Conservation (phyloP, 148 eudicot species). For the Silene uniflora region DNA sequence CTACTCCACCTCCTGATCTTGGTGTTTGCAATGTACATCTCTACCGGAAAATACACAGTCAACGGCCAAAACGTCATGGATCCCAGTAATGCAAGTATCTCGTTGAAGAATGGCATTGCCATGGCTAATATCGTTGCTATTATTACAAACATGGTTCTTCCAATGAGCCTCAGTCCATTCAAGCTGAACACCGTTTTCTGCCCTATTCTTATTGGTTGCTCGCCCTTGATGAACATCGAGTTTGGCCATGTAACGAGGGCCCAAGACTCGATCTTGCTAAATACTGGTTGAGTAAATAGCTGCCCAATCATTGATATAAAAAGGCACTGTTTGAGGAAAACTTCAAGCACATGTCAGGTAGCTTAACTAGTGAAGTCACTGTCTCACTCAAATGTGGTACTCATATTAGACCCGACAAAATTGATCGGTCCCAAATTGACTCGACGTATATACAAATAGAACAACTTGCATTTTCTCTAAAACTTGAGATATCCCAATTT, state of each 20-base stretch:
- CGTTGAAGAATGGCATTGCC: constrained; percentile 48
- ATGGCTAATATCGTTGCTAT: constrained; percentile 33
- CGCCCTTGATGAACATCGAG: constrained; percentile 28
- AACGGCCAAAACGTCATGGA: constrained; percentile 42
- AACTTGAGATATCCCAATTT: too few species aligned
- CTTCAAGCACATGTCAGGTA: too few species aligned
- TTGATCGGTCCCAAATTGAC: too few species aligned
- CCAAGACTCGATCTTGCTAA: constrained; percentile 27
- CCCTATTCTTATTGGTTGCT: constrained; percentile 29
- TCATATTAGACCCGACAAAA: too few species aligned
- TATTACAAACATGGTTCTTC: constrained; percentile 32
- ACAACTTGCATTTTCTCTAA: too few species aligned
- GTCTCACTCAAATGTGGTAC: too few species aligned
- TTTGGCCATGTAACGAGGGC: constrained; percentile 33
- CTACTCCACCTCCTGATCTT: constrained; percentile 17
- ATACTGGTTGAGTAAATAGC: constrained; percentile 42
- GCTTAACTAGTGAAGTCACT: too few species aligned
- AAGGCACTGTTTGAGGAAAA: background rate
- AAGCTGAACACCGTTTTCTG: constrained; percentile 19
- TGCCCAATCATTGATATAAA: constrained; percentile 11
- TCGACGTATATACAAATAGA: too few species aligned
- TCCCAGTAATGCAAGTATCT: constrained; percentile 40
- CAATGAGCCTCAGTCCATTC: constrained; percentile 31
- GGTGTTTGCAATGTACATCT: constrained; percentile 34
- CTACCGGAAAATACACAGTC: constrained; percentile 34